phyloP scores from a whole-genome alignment of 2,329 filamentous ascomycete species.

The Fusarium sp. region DNA sequence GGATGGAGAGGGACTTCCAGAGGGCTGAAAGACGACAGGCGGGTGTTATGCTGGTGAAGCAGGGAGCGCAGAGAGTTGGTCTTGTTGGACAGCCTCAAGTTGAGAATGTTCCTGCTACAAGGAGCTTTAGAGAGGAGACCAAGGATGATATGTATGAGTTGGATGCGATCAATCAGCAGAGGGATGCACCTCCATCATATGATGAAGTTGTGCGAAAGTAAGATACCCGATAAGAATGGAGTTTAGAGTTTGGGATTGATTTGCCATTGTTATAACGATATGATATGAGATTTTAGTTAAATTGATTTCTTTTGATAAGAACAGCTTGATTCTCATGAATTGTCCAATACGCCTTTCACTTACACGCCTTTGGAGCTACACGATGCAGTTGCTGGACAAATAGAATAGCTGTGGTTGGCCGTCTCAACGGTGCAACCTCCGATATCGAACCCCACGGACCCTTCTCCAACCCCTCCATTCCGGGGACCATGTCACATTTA shows the following conservation, averaged over 20 bases:
- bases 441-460: slow-evolving; percentile 41
- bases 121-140: not conserved
- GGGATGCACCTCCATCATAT: slow-evolving; percentile 39
- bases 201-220: slow-evolving; percentile 35
- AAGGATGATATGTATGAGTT: slow-evolving; percentile 20
- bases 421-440: slow-evolving; percentile 28
- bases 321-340: not conserved
- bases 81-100: not conserved
- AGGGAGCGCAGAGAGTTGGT: slow-evolving; percentile 15
- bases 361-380: slow-evolving; percentile 6
- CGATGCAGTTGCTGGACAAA: slow-evolving; percentile 16
- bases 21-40: slow-evolving; percentile 31
- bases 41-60: slow-evolving; percentile 4
- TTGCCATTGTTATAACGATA: not conserved
- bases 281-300: not conserved
- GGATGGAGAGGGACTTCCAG: slow-evolving; percentile 25
- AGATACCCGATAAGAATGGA: not conserved
- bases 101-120: not conserved
- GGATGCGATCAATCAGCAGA: slow-evolving; percentile 2
- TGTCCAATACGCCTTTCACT: slow-evolving; percentile 2
- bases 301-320: not conserved
- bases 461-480: slow-evolving; percentile 20
- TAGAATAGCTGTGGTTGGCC: slow-evolving; percentile 38
- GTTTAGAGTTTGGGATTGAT: not conserved
- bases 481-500: not conserved